Evolutionary conservation across 768 basidiomycete species (phyloP), one percentile per base, ranked within the genome.

Genomic region (Agrocybe praecox): DNA sequence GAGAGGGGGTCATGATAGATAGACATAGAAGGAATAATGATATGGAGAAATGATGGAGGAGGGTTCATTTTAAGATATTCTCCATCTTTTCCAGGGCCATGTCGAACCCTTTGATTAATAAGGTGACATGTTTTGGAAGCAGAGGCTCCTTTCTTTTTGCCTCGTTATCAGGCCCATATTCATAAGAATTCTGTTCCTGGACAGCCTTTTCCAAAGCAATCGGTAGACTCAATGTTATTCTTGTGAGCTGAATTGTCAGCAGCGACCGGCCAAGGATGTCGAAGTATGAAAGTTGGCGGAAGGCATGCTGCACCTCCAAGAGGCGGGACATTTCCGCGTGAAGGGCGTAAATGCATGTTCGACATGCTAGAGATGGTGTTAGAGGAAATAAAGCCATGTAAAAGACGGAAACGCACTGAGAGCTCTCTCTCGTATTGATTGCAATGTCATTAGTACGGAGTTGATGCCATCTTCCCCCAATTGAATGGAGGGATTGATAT

Each of bases 381-480:
- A 50, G 56, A 23, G 53, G n/a, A 36, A 21, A 19, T 17, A 23
- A 24, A 52, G 23, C 17, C 42, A 21, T 22, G 44, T 18, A 40
- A 47, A 57, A 42, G 46, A 43, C 36, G 72, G 81, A 53, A 59
- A 72, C 85, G 55, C 65, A 90, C 91, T 87, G 43, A 94, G 79
- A 46, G 91, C 80, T 43, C 89, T 84, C 66, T 88, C 86, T 12
- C 93, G 85, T 36, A 94, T 82, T 23, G 81, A 72, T 64, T 87
- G 80, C 34, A 95, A 80, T 10, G 87, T 83, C 11, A 81, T 72
- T 14, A 94, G 80, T n/a, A 95, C 81, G 17, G 85, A 81, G 55
- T 92, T 80, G 61, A 94, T 89, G 21, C 88, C 85, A 1, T 93
- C 92, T 47, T 94, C 88, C 18, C 88, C 86, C 29, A 94, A 76